phyloP scores from a whole-genome alignment of 1,284 basidiomycete genomes.

The Cryptococcus hybrid region DNA sequence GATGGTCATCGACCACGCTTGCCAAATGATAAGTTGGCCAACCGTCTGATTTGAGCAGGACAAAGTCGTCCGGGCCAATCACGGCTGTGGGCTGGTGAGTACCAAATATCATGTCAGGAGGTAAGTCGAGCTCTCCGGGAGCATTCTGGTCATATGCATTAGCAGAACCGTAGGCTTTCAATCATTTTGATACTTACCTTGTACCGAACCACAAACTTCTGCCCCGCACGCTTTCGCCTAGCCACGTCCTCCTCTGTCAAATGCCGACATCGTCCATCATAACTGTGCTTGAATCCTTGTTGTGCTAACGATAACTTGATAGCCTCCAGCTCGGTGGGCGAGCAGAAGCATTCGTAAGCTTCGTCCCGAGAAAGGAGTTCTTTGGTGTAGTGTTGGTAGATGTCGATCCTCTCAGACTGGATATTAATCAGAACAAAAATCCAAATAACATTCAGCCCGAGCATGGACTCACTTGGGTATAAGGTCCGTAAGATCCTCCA shows the following conservation, averaged over 20 bases:
- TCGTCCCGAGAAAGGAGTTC: constrained; percentile 54
- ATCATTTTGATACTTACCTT: constrained; percentile 60
- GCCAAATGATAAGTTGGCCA: constrained; percentile 98
- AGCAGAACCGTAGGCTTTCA: background rate
- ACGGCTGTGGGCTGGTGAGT: constrained; percentile 23
- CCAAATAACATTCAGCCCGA: background rate
- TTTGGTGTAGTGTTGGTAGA: constrained; percentile 73
- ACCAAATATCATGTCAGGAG: constrained; percentile 33
- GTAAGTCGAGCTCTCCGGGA: constrained; percentile 16
- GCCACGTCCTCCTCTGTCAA: constrained; percentile 80
- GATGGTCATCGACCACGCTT: constrained; percentile 90
- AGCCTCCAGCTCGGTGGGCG: constrained; percentile 62
- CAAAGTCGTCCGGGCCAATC: constrained; percentile 68
- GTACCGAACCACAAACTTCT: constrained; percentile 78
- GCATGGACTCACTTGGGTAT: constrained; percentile 64
- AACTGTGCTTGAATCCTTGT: constrained; percentile 69
- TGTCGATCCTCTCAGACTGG: constrained; percentile 81
- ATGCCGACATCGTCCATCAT: constrained; percentile 82
- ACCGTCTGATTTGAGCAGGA: constrained; percentile 86
- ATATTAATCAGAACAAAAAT: background rate
- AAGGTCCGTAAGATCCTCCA: constrained; percentile 70
- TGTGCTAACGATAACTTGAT: constrained; percentile 68
- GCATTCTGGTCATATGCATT: constrained; percentile 12
- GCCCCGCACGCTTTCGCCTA: constrained; percentile 67
- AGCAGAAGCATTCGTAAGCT: constrained; percentile 95